Percentiles rank a stretch among this genome's conserved stretches.
Conservation (phyloP, 73 alveolate species). For the Blepharisma stoltei region DNA sequence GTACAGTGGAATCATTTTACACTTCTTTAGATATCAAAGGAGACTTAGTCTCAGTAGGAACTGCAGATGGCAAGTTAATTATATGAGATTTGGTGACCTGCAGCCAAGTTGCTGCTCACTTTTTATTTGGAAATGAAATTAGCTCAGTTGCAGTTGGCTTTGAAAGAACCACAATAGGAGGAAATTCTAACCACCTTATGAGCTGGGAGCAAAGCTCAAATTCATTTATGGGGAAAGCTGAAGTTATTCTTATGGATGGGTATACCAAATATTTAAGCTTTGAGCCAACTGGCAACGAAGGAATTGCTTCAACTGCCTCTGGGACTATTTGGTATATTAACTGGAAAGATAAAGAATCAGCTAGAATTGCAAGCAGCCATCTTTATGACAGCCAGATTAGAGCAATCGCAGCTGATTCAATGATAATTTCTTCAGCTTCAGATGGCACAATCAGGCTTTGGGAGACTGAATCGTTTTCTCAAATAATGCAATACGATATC, state of each 20-base stretch:
- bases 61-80: not conserved
- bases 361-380: slow-evolving; percentile 28
- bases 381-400: not conserved
- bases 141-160: not conserved
- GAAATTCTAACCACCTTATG: not conserved
- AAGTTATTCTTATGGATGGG: slow-evolving; percentile 35
- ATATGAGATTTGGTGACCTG: not conserved
- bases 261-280: slow-evolving; percentile 33
- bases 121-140: not conserved
- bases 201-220: not conserved
- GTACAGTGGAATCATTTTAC: not conserved
- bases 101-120: not conserved
- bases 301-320: slow-evolving; percentile 38
- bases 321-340: slow-evolving; percentile 64
- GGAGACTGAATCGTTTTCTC: not conserved
- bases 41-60: slow-evolving; percentile 6
- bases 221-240: not conserved
- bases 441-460: not conserved
- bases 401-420: not conserved
- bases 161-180: not conserved
- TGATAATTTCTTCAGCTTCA: not conserved
- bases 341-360: slow-evolving; percentile 49
- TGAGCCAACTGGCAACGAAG: slow-evolving; percentile 45
- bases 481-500: not conserved
- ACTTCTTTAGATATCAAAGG: not conserved